A percentile compares a stretch with the other conserved stretches of the same genome.
These are phyloP conservation scores for Bromus sterilis DNA, from an alignment of 176 grass and related monocot genomes.

Conservation along the genomic window DNA sequence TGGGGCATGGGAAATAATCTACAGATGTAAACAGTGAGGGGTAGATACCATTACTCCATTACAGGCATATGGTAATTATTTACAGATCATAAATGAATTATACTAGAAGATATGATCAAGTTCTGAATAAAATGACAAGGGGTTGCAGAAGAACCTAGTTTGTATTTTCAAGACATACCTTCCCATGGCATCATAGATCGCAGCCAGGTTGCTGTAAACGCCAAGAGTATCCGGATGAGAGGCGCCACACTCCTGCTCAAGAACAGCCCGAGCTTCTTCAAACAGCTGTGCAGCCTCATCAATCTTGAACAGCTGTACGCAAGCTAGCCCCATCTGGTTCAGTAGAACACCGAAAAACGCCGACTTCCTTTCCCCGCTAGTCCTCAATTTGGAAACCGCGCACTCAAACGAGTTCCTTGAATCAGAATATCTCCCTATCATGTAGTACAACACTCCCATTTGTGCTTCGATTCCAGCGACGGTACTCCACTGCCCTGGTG, in stretches of 20 bases:
- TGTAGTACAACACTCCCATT: slow-evolving; percentile 91
- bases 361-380: slow-evolving; percentile 75
- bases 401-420: slow-evolving; percentile 77
- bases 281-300: slow-evolving; percentile 93
- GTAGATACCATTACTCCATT: background rate
- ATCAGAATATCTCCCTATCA: slow-evolving; percentile 74
- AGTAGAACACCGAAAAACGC: slow-evolving; percentile 91
- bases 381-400: slow-evolving; percentile 68
- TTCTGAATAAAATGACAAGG: background rate
- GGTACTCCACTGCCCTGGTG: slow-evolving; percentile 84
- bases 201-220: slow-evolving; percentile 93
- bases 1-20: background rate
- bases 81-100: background rate
- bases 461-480: slow-evolving; percentile 96
- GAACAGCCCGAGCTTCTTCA: slow-evolving; percentile 78
- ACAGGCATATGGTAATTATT: background rate
- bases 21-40: background rate
- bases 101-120: background rate
- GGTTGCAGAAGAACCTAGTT: background rate
- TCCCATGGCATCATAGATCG: slow-evolving; percentile 98
- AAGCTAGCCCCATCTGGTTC: slow-evolving; percentile 96
- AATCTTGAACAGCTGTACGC: slow-evolving; percentile 96
- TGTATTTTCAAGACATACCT: slow-evolving; percentile 34
- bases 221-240: slow-evolving; percentile 84
- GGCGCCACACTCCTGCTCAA: slow-evolving; percentile 80